These are phyloP conservation scores for Microcyclospora pomicola DNA, from an alignment of 2,329 filamentous ascomycete genomes.

Conservation along the genomic window DNA sequence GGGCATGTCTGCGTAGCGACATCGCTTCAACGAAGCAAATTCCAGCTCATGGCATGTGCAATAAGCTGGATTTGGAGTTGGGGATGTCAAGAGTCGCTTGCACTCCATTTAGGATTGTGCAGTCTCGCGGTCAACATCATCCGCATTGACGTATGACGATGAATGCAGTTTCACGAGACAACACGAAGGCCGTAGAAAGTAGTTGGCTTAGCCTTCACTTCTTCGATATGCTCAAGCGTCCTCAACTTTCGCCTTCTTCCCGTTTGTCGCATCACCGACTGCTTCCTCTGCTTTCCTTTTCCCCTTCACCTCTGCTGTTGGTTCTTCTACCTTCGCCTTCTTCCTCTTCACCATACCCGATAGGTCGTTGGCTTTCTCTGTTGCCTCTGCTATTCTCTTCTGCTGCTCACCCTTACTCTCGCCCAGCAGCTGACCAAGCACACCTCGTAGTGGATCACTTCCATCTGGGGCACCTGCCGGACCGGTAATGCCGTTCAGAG, in stretches of 20 bases:
- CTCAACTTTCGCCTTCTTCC: conserved; percentile 18
- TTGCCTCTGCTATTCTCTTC: conserved; percentile 56
- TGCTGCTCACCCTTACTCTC: conserved; percentile 47
- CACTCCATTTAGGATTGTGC: too few species aligned
- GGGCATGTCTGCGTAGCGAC: too few species aligned
- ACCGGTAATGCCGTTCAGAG: conserved; percentile 34
- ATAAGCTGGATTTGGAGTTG: too few species aligned
- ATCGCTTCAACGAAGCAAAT: too few species aligned
- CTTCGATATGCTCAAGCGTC: neutral
- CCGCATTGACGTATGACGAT: too few species aligned
- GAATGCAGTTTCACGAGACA: too few species aligned
- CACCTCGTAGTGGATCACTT: conserved; percentile 38
- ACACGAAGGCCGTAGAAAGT: too few species aligned
- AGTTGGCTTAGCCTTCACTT: too few species aligned
- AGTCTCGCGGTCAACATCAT: too few species aligned
- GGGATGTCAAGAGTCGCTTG: too few species aligned
- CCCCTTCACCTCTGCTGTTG: conserved; percentile 7
- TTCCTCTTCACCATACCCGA: conserved; percentile 60
- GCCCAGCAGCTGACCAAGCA: conserved; percentile 51
- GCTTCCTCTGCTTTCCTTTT: conserved; percentile 18
- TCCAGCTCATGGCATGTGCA: too few species aligned
- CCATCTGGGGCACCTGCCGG: conserved; percentile 32
- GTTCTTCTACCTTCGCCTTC: conserved; percentile 19
- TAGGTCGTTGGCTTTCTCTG: conserved; percentile 60
- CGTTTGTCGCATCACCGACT: conserved; percentile 3